A percentile compares a stretch with the other conserved stretches of the same genome.
Evolutionary conservation across 2,329 filamentous ascomycete species (phyloP).

Genomic region (Raffaelea ambrosiae): DNA sequence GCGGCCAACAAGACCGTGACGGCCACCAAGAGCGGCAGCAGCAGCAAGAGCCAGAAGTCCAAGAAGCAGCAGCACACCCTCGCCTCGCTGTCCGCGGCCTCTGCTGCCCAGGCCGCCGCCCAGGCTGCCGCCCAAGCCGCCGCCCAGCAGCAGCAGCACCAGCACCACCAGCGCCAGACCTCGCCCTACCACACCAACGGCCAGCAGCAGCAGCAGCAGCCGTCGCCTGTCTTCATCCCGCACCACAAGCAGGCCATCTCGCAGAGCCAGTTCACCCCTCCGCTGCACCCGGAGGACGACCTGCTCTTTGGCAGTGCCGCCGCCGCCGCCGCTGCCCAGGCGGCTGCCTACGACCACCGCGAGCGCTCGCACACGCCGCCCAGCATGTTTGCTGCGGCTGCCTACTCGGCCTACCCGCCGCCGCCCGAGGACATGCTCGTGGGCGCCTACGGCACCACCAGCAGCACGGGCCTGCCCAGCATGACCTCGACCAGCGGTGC

Average conservation of each 20-base stretch:
- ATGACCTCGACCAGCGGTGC: background rate
- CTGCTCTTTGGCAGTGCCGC: constrained; percentile 42
- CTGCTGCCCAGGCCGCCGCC: constrained; percentile 14
- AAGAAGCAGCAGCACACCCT: constrained; percentile 28
- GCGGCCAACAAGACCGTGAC: background rate
- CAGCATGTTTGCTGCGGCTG: constrained; percentile 42
- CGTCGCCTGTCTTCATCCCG: constrained; percentile 23
- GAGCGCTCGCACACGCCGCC: constrained; percentile 65
- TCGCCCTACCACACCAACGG: background rate
- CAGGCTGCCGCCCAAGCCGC: constrained; percentile 7
- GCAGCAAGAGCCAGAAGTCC: constrained; percentile 22
- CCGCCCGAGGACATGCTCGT: constrained; percentile 55
- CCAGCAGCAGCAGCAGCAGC: too few species aligned
- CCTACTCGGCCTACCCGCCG: constrained; percentile 58
- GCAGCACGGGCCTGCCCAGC: constrained; percentile 29
- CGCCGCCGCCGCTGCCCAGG: background rate
- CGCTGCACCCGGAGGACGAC: constrained; percentile 55
- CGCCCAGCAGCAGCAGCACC: constrained; percentile 16
- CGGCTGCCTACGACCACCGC: constrained; percentile 42
- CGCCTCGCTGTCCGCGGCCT: constrained; percentile 11
- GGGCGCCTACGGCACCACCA: constrained; percentile 45
- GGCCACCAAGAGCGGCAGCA: constrained; percentile 18
- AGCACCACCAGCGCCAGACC: constrained; percentile 5
- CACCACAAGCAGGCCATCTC: constrained; percentile 29
- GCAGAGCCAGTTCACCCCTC: constrained; percentile 52